Evolutionary conservation across 352 stramenopile species (phyloP).

Genomic region (Albugo laibachii): DNA sequence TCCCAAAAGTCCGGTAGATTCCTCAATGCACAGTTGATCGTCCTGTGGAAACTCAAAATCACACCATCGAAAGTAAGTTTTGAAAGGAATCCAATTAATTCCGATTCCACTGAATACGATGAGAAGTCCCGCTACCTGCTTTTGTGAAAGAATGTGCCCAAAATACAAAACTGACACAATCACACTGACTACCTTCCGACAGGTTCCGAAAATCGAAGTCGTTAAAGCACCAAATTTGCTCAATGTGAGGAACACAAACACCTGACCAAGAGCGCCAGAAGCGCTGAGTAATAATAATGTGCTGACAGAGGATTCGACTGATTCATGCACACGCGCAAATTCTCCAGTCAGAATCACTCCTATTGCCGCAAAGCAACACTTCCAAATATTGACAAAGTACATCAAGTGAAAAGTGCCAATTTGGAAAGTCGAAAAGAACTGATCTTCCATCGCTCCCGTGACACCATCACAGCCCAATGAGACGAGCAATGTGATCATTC

Average conservation of each 20-base stretch:
- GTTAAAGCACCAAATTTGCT: slow-evolving; percentile 71
- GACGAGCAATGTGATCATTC: slow-evolving; percentile 37
- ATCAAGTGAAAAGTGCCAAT: slow-evolving; percentile 73
- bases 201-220: slow-evolving; percentile 71
- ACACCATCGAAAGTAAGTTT: slow-evolving; percentile 14
- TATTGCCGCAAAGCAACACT: slow-evolving; percentile 36
- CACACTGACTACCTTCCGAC: slow-evolving; percentile 71
- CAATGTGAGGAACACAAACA: slow-evolving; percentile 78
- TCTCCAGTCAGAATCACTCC: slow-evolving; percentile 59
- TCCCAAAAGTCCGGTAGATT: too few species aligned
- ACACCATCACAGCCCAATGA: slow-evolving; percentile 65
- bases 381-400: slow-evolving; percentile 78
- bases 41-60: too few species aligned
- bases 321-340: slow-evolving; percentile 14
- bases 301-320: slow-evolving; percentile 35
- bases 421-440: slow-evolving; percentile 64
- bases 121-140: slow-evolving; percentile 40
- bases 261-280: slow-evolving; percentile 55
- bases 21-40: too few species aligned
- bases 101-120: slow-evolving; percentile 53
- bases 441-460: slow-evolving; percentile 61
- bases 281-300: slow-evolving; percentile 47
- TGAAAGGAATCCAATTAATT: slow-evolving; percentile 55
- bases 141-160: slow-evolving; percentile 40
- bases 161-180: slow-evolving; percentile 71